phyloP scores from a whole-genome alignment of 768 basidiomycete species.

The Termitomyces sp. region DNA sequence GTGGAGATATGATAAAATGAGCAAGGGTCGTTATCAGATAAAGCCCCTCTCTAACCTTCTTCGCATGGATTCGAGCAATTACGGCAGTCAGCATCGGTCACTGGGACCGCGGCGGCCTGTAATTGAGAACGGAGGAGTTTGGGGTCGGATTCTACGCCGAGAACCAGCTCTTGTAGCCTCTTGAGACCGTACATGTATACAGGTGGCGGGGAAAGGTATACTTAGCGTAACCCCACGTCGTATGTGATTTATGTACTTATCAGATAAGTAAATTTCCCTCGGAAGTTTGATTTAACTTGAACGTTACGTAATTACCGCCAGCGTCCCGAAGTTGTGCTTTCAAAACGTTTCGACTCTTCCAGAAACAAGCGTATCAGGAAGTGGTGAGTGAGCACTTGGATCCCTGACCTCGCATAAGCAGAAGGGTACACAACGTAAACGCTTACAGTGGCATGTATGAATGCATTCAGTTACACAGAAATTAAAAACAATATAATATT shows the following conservation, averaged over 20 bases:
- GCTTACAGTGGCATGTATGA: too few relatives aligned
- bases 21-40: constrained; percentile 24
- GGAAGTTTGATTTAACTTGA: not conserved
- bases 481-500: too few relatives aligned
- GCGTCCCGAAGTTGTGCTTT: not conserved
- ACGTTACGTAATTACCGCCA: not conserved
- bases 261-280: constrained; percentile 18
- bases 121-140: constrained; percentile 45
- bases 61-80: constrained; percentile 76
- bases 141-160: constrained; percentile 31
- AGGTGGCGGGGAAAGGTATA: constrained; percentile 11
- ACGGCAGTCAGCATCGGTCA: constrained; percentile 63
- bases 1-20: constrained; percentile 8
- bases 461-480: too few relatives aligned
- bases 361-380: not conserved
- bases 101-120: constrained; percentile 52
- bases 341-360: too few relatives aligned
- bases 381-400: too few relatives aligned
- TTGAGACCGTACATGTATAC: constrained; percentile 31
- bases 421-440: too few relatives aligned
- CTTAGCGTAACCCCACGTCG: not conserved
- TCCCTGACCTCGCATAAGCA: too few relatives aligned
- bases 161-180: constrained; percentile 34
- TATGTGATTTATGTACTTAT: constrained; percentile 11
- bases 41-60: constrained; percentile 36